Evolutionary conservation across 2,329 filamentous ascomycete genomes (phyloP).

Genomic region (Cladophialophora carrionii): DNA sequence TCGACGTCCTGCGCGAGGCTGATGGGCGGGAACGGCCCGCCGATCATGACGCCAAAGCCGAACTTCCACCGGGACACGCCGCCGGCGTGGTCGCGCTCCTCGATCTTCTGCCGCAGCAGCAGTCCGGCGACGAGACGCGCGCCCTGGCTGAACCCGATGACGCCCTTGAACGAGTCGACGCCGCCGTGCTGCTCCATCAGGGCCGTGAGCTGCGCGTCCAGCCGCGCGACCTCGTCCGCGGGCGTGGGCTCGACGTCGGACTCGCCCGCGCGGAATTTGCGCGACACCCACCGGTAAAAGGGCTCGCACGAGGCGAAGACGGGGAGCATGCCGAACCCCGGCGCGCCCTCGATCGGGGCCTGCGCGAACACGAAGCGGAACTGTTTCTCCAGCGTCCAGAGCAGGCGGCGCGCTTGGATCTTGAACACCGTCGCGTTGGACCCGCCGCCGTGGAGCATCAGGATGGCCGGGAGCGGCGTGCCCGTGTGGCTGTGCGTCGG

Average conservation of each 20-base stretch:
- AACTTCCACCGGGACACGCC: constrained; percentile 30
- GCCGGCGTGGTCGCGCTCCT: constrained; percentile 25
- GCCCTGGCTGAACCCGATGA: constrained; percentile 46
- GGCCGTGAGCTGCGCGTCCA: constrained; percentile 32
- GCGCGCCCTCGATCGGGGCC: constrained; percentile 40
- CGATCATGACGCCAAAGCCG: constrained; percentile 38
- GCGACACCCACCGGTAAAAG: constrained; percentile 45
- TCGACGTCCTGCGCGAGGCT: constrained; percentile 25
- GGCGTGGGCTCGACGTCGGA: constrained; percentile 33
- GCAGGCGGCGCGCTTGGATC: constrained; percentile 45
- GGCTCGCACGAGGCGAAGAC: constrained; percentile 45
- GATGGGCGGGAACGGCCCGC: constrained; percentile 39
- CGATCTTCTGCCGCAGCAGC: constrained; percentile 38
- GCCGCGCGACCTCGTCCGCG: constrained; percentile 28
- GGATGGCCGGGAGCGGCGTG: constrained; percentile 40
- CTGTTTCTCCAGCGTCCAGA: constrained; percentile 40
- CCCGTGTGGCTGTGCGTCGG: constrained; percentile 30
- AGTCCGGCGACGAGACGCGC: constrained; percentile 40
- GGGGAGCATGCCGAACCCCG: constrained; percentile 46
- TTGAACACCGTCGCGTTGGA: constrained; percentile 45
- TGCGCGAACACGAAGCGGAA: constrained; percentile 47
- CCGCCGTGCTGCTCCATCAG: constrained; percentile 37
- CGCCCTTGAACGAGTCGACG: constrained; percentile 39
- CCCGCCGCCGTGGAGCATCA: constrained; percentile 50
- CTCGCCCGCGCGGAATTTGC: constrained; percentile 30